Evolutionary conservation across 495 filamentous ascomycete species (phyloP).

Genomic region (Neurospora sp.): DNA sequence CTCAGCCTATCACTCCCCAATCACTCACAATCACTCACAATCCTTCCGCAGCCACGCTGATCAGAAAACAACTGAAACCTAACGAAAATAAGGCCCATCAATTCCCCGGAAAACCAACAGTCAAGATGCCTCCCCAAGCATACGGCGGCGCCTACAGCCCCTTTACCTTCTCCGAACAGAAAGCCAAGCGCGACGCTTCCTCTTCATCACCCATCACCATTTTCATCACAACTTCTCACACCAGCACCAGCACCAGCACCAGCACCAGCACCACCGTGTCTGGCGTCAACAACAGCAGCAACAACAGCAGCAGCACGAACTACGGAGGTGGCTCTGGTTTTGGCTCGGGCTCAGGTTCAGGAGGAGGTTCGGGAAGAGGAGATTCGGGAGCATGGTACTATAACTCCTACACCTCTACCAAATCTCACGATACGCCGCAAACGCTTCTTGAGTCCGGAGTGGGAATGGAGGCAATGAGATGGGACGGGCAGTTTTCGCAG

Average conservation of each 20-base stretch:
- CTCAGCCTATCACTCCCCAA: background rate
- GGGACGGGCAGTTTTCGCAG: background rate
- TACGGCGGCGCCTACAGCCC: background rate
- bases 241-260: background rate
- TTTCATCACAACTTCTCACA: background rate
- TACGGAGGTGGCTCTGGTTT: background rate
- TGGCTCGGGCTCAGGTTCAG: background rate
- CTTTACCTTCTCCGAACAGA: background rate
- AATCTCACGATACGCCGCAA: background rate
- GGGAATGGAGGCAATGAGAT: background rate
- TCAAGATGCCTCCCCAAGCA: background rate
- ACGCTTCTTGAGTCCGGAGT: background rate
- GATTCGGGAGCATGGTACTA: background rate
- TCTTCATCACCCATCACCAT: background rate
- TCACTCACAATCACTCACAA: background rate
- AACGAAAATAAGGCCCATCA: background rate
- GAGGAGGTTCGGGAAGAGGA: no score
- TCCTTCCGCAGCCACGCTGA: background rate
- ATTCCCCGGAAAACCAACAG: background rate
- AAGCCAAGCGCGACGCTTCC: background rate
- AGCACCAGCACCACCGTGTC: background rate
- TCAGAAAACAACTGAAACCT: background rate
- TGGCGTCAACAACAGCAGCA: background rate
- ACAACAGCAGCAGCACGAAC: background rate
- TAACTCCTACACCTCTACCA: background rate